A percentile compares a stretch with the other conserved stretches of the same genome.
phyloP scores from a whole-genome alignment of 176 grass and related monocot species.

The Raddia distichophylla region DNA sequence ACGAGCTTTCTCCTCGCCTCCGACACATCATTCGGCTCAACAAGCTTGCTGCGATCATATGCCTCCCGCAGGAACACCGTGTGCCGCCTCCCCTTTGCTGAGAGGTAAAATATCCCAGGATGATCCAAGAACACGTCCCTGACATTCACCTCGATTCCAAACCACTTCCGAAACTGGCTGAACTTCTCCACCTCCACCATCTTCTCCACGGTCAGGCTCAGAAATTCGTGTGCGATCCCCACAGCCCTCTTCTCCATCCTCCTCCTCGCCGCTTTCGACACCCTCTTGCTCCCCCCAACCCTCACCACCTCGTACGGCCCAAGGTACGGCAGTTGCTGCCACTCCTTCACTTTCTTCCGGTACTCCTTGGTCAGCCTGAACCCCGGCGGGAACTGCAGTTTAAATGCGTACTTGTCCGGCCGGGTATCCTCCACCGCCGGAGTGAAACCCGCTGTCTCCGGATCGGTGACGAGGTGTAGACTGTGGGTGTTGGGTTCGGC shows the following conservation, averaged over 20 bases:
- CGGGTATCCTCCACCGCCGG: slow-evolving; percentile 44
- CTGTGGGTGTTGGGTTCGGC: slow-evolving; percentile 63
- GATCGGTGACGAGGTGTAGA: slow-evolving; percentile 54
- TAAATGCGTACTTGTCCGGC: slow-evolving; percentile 58
- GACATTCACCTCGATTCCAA: slow-evolving; percentile 82
- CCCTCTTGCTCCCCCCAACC: slow-evolving; percentile 13
- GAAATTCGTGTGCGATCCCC: slow-evolving; percentile 81
- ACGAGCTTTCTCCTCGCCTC: slow-evolving; percentile 70
- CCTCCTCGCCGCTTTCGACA: slow-evolving; percentile 49
- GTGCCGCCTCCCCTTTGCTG: slow-evolving; percentile 68
- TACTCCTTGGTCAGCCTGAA: slow-evolving; percentile 70
- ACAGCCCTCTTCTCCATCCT: slow-evolving; percentile 90
- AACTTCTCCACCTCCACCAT: slow-evolving; percentile 96
- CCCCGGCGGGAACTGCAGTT: slow-evolving; percentile 70
- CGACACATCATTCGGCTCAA: slow-evolving; percentile 72
- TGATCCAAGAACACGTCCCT: slow-evolving; percentile 89
- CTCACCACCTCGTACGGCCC: slow-evolving; percentile 50
- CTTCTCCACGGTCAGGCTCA: slow-evolving; percentile 90
- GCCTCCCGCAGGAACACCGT: slow-evolving; percentile 83
- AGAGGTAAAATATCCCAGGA: slow-evolving; percentile 93
- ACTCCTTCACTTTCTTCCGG: slow-evolving; percentile 60
- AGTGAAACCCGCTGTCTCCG: slow-evolving; percentile 27
- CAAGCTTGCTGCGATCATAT: slow-evolving; percentile 61
- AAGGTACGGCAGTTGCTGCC: slow-evolving; percentile 60
- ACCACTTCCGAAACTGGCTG: slow-evolving; percentile 87